Base-by-base conservation (phyloP, 2,329 filamentous ascomycete species). In the Fusarium multiceps region DNA sequence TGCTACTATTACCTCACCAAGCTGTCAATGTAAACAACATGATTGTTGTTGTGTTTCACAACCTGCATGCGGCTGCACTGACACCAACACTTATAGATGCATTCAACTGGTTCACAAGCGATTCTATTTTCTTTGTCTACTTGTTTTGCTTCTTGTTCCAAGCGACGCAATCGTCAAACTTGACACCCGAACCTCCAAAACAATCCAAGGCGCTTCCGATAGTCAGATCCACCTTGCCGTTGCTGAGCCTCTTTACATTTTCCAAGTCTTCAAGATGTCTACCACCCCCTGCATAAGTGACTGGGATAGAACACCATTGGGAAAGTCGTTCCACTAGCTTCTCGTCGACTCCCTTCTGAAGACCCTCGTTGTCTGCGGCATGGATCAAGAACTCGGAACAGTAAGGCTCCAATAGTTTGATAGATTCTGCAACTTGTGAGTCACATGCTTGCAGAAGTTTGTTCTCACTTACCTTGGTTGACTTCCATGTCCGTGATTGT, bases 331-430 rank as follows among this genome's bases (percentile, higher is more conserved):
- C 81, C 11, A 99, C 93, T 14, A 99, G 86, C 71, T 91, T 87
- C 78, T 96, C 91, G 75, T 99, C 96, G 69, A 99, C 92, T 48
- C 96, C 96, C 75, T 89, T 88, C 79, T 98, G 96, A 45, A 98
- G 85, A 14, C 96, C 96, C 81, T 99, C 96, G 69, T 97, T 96
- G 80, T 99, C 96, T 43, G 96, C 96, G 18, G 96, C 96, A 79
- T 99, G 96, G 77, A 99, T 96, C 56, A 99, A 87, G 77, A 99
- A 98, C 80, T 99, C 96, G 67, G 92, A 93, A 83, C 96, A 98
- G 81, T 96, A 96, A 8, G 94, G 94, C 76, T 97, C 93, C 25
- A 98, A 87, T 42, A 88, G 83, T 59, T 86, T 85, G 76, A 98
- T 97, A 7, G 92, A 92, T 71, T 92, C 95, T 97, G 75, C 55